Percentiles rank a stretch among this genome's conserved stretches.
These are phyloP conservation scores for Cercospora zeae-maydis DNA, from an alignment of 2,329 filamentous ascomycete species.

Conservation along the genomic window DNA sequence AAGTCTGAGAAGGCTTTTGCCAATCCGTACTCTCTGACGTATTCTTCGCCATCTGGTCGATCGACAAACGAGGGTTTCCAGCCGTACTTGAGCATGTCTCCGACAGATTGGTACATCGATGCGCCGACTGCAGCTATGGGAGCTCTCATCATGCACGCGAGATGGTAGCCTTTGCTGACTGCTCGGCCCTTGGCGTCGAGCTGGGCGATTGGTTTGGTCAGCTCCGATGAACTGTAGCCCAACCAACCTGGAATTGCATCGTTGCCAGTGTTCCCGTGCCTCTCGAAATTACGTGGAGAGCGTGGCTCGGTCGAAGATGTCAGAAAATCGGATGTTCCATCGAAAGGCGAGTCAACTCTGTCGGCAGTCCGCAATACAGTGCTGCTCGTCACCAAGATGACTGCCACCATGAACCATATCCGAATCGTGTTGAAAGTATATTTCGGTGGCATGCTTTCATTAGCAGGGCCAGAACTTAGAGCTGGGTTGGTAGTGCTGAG, in stretches of 20 bases:
- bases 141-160: conserved; percentile 2
- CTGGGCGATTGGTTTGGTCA: background rate
- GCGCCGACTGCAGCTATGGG: background rate
- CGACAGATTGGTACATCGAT: background rate
- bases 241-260: background rate
- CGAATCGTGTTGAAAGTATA: background rate
- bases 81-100: conserved; percentile 1
- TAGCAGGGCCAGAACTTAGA: background rate
- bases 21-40: background rate
- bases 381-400: background rate
- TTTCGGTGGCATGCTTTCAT: background rate
- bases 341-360: background rate
- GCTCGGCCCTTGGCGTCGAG: conserved; percentile 6
- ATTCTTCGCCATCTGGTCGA: background rate
- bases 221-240: background rate
- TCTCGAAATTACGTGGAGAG: background rate
- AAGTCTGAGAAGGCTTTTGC: conserved; percentile 1
- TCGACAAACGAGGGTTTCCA: conserved; percentile 3
- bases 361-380: background rate
- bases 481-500: background rate
- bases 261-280: background rate
- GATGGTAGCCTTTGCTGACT: background rate
- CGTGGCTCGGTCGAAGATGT: background rate
- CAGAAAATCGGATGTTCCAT: background rate
- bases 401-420: background rate